Conservation (phyloP, 2,329 filamentous ascomycete species). For the Gliomastix tumulicola region DNA sequence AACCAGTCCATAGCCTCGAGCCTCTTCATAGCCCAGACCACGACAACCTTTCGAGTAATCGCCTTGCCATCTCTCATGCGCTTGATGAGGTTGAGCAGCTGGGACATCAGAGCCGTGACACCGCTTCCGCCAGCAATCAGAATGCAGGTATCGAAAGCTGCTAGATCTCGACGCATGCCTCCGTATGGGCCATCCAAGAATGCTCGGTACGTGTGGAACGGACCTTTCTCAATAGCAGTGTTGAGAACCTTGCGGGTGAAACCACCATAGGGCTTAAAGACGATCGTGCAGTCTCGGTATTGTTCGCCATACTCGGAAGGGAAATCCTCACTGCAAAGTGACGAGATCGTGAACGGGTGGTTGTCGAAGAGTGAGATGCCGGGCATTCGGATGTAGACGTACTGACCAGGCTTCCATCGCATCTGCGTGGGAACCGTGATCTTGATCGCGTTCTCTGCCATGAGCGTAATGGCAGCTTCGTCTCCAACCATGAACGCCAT, state of each 20-base stretch:
- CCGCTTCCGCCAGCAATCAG: slow-evolving; percentile 91
- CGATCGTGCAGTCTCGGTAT: slow-evolving; percentile 81
- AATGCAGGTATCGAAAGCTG: slow-evolving; percentile 89
- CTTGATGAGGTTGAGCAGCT: slow-evolving; percentile 90
- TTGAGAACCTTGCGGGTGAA: slow-evolving; percentile 84
- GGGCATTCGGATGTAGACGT: slow-evolving; percentile 90
- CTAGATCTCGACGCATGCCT: slow-evolving; percentile 83
- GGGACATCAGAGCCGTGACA: slow-evolving; percentile 87
- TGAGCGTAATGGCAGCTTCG: slow-evolving; percentile 80
- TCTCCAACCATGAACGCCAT: slow-evolving; percentile 82
- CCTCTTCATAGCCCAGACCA: slow-evolving; percentile 89
- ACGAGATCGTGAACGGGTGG: slow-evolving; percentile 92
- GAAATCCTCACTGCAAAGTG: slow-evolving; percentile 87
- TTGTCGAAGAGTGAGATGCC: slow-evolving; percentile 87
- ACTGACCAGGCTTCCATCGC: slow-evolving; percentile 89
- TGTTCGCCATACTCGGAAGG: slow-evolving; percentile 84
- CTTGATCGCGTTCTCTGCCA: slow-evolving; percentile 93
- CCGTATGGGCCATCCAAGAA: slow-evolving; percentile 94
- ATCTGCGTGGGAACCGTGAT: slow-evolving; percentile 90
- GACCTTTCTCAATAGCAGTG: slow-evolving; percentile 76
- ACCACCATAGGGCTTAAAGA: slow-evolving; percentile 86
- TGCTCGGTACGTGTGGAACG: slow-evolving; percentile 85
- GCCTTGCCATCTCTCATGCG: slow-evolving; percentile 93
- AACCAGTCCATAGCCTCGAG: slow-evolving; percentile 98
- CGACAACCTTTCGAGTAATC: slow-evolving; percentile 81